Evolutionary conservation across 805 yeast species (phyloP), one percentile per base, ranked within the genome.

Genomic region (Tanozyma kutaoensis): DNA sequence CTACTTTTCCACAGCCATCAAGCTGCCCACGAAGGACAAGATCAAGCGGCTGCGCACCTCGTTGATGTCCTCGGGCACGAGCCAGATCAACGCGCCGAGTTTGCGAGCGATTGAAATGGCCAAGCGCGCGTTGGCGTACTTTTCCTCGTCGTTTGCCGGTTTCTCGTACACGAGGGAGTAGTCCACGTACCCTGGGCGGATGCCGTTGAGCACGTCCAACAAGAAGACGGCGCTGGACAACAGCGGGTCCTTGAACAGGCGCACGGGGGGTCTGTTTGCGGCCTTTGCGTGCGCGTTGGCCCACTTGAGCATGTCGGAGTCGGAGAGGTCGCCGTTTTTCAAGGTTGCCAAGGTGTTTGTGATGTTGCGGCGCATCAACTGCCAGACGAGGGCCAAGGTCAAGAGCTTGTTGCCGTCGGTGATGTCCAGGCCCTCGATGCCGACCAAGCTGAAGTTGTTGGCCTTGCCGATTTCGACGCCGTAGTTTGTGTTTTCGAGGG

Each of bases 71-170:
- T 91, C 98, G n/a, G 98, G 98, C n/a, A 91, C 95, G 41, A 91
- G 68, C 96, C 96, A 91, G 46, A 91, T 91, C 50, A 91, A 72
- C 22, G 95, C 98, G 35, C 98, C 98, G 41, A 91, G 62, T 56
- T 91, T 91, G 69, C 98, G 79, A 20, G 98, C 98, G 46, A 91
- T 91, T 2, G 97, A 91, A 49, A 91, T 91, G 13, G 98, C 98
- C 50, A 91, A 69, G 62, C 82, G 79, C 13, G 97, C 98, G 50
- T 91, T 91, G 22, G 94, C 93, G 48, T 84, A 84, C 47, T 67
- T 71, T 38, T 88, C 95, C 34, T 84, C 95, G 12, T 78, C 91
- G 20, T 79, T 73, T 23, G 56, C 51, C 23, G 94, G 94, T n/a
- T n/a, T n/a, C 27, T 75, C 69, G 29, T 76, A 67, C 4, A 91